A percentile compares a stretch with the other conserved stretches of the same genome.
Evolutionary conservation across 164 flowering plant species (phyloP).

Genomic region (Akebia trifoliata): DNA sequence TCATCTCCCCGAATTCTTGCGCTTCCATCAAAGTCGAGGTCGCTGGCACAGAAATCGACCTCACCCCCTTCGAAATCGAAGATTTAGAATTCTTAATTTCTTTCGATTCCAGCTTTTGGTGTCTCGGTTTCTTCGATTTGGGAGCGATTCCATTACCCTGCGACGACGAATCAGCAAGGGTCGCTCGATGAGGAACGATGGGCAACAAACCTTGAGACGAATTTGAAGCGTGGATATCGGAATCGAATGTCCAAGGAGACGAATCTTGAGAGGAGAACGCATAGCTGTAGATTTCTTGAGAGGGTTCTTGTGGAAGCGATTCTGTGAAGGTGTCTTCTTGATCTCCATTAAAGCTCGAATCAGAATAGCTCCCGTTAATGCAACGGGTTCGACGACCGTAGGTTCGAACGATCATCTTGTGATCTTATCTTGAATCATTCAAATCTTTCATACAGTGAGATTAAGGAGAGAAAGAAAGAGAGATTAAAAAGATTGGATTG

Average conservation of each 20-base stretch:
- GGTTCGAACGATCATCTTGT: conserved; percentile 72
- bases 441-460: conserved; percentile 1
- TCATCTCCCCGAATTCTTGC: conserved; percentile 95
- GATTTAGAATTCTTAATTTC: conserved; percentile 5
- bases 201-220: conserved; percentile 21
- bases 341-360: conserved; percentile 27
- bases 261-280: conserved; percentile 72
- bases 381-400: conserved; percentile 75
- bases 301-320: conserved; percentile 39
- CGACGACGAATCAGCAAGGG: conserved; percentile 6
- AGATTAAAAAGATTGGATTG: too few species aligned
- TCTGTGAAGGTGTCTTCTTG: conserved; percentile 29
- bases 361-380: conserved; percentile 35
- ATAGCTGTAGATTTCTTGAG: conserved; percentile 41
- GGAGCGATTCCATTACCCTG: conserved; percentile 15
- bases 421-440: conserved; percentile 7
- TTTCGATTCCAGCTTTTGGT: not conserved
- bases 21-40: conserved; percentile 91
- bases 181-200: conserved; percentile 16
- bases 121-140: conserved; percentile 25
- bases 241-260: conserved; percentile 46
- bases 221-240: conserved; percentile 24
- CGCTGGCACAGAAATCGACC: conserved; percentile 14
- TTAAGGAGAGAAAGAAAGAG: not conserved
- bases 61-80: conserved; percentile 12